Conservation (phyloP, 2,329 filamentous ascomycete species). For the Aspergillus sp. region DNA sequence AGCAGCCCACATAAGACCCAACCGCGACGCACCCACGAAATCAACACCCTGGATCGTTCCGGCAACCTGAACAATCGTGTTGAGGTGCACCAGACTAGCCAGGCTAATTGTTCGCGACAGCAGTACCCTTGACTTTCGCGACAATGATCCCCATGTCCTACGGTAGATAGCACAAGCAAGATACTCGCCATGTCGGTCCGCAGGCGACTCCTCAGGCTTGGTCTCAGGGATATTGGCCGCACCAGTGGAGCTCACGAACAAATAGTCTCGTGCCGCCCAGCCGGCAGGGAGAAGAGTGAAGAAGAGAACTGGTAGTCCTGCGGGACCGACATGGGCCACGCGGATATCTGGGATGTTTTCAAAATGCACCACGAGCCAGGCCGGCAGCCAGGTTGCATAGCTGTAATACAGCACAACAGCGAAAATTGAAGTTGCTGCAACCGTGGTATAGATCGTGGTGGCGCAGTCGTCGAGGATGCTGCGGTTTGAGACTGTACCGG, state of each 20-base stretch:
- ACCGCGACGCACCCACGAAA: slow-evolving; percentile 63
- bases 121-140: slow-evolving; percentile 57
- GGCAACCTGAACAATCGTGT: slow-evolving; percentile 60
- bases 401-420: slow-evolving; percentile 65
- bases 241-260: slow-evolving; percentile 60
- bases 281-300: slow-evolving; percentile 63
- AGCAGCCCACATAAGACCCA: slow-evolving; percentile 69
- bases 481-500: slow-evolving; percentile 51
- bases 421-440: slow-evolving; percentile 70
- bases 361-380: slow-evolving; percentile 71
- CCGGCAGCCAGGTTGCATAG: slow-evolving; percentile 66
- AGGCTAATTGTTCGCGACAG: slow-evolving; percentile 58
- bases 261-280: slow-evolving; percentile 66
- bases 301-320: slow-evolving; percentile 41
- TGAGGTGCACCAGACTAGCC: slow-evolving; percentile 41
- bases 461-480: slow-evolving; percentile 60
- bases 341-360: slow-evolving; percentile 64
- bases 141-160: slow-evolving; percentile 58
- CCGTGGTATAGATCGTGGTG: slow-evolving; percentile 60
- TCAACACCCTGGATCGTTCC: slow-evolving; percentile 68
- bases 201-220: slow-evolving; percentile 41
- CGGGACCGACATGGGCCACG: slow-evolving; percentile 60
- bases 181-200: slow-evolving; percentile 61
- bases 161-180: slow-evolving; percentile 61
- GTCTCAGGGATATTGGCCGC: slow-evolving; percentile 32